These are phyloP conservation scores for Paramyrothecium sp. DNA, from an alignment of 2,329 filamentous ascomycete species.

Conservation along the genomic window DNA sequence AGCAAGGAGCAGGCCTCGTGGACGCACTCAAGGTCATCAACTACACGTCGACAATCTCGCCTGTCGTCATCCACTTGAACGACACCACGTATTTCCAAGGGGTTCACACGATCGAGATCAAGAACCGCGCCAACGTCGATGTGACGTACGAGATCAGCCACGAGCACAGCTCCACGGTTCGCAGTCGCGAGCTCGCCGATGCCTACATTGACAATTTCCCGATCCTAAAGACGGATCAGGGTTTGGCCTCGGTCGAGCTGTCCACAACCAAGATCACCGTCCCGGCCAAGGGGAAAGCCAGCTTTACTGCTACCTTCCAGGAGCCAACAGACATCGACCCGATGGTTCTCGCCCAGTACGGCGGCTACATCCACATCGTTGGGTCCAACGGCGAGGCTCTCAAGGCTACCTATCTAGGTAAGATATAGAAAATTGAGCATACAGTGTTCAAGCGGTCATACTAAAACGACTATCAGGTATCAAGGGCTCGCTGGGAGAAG, in stretches of 20 bases:
- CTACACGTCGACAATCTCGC: constrained; percentile 3
- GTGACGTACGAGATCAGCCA: constrained; percentile 6
- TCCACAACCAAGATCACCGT: neutral
- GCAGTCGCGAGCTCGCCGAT: neutral
- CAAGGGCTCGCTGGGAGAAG: constrained; percentile 5
- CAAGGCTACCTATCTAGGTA: constrained; percentile 7
- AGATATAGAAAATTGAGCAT: neutral
- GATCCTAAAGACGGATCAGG: neutral
- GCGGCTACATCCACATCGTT: constrained; percentile 1
- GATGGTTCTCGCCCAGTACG: constrained; percentile 5
- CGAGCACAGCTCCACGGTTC: neutral
- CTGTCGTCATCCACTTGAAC: constrained; percentile 7
- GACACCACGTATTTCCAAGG: constrained; percentile 7
- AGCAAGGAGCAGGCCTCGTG: constrained; percentile 3
- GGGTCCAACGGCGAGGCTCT: constrained; percentile 5
- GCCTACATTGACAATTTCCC: neutral
- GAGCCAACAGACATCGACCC: neutral
- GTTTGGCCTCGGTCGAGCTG: neutral
- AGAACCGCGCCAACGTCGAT: constrained; percentile 1
- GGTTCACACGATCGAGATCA: constrained; percentile 1
- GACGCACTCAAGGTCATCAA: constrained; percentile 3
- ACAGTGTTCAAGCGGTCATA: neutral
- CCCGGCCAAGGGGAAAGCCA: neutral
- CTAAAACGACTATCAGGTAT: neutral
- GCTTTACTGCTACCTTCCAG: neutral